These are phyloP conservation scores for Peniophora sp. DNA, from an alignment of 1,284 basidiomycete genomes.

Conservation along the genomic window DNA sequence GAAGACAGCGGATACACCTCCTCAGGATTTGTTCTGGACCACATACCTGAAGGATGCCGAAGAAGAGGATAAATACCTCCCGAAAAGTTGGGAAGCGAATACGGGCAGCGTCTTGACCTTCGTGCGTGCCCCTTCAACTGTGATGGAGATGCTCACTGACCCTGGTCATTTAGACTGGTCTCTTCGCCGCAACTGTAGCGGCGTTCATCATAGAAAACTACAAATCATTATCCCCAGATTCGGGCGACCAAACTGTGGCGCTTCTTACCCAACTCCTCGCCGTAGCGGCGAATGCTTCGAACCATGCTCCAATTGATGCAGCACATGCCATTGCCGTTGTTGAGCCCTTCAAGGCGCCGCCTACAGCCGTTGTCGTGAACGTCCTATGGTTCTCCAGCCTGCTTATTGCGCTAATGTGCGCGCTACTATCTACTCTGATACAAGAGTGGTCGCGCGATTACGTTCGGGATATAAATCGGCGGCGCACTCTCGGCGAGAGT, in stretches of 20 bases:
- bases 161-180: conserved; percentile 8
- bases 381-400: background rate
- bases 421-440: background rate
- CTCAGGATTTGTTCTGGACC: no score
- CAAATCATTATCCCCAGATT: conserved; percentile 8
- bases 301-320: no score
- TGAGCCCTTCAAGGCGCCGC: background rate
- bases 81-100: no score
- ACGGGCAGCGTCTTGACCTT: no score
- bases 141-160: no score
- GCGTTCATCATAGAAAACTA: conserved; percentile 13
- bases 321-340: background rate
- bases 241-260: conserved; percentile 1
- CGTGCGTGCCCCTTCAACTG: no score
- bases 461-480: background rate
- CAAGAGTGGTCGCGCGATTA: background rate
- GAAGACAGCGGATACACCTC: no score
- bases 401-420: background rate
- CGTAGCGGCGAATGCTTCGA: background rate
- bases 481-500: background rate
- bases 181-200: conserved; percentile 15
- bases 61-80: no score
- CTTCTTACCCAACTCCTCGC: conserved; percentile 9
- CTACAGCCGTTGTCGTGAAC: background rate
- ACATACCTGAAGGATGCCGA: no score